phyloP scores from a whole-genome alignment of 306 rosid species.

The Dicorynia guianensis region DNA sequence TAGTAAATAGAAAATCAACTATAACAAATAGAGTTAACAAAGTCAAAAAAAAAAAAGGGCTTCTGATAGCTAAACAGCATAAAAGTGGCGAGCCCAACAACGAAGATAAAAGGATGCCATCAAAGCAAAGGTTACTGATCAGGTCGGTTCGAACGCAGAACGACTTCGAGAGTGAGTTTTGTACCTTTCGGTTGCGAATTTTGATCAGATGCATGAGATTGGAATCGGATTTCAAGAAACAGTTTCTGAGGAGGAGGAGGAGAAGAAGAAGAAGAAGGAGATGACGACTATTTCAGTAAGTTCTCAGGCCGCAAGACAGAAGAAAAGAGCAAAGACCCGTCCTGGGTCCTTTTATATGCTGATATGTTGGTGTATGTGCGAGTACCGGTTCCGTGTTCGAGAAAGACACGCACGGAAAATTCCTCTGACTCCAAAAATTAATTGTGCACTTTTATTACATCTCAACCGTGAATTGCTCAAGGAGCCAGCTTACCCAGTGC shows the following conservation, averaged over 20 bases:
- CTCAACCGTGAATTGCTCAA: no score
- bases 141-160: neutral
- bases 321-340: neutral
- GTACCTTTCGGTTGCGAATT: neutral
- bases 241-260: neutral
- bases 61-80: neutral
- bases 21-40: neutral
- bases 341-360: neutral
- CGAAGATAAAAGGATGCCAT: conserved; percentile 1
- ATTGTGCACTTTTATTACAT: no score
- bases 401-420: neutral
- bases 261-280: conserved; percentile 26
- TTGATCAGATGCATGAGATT: conserved; percentile 21
- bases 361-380: neutral
- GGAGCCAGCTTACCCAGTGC: no score
- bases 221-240: conserved; percentile 14
- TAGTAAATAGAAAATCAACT: neutral
- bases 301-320: neutral
- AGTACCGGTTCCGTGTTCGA: conserved; percentile 16
- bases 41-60: neutral
- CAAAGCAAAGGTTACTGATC: neutral
- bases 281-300: neutral
- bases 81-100: neutral
- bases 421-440: neutral
- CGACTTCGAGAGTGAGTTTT: neutral